These are phyloP conservation scores for Chaetomium olivaceum DNA, from an alignment of 2,329 filamentous ascomycete species.

Conservation along the genomic window DNA sequence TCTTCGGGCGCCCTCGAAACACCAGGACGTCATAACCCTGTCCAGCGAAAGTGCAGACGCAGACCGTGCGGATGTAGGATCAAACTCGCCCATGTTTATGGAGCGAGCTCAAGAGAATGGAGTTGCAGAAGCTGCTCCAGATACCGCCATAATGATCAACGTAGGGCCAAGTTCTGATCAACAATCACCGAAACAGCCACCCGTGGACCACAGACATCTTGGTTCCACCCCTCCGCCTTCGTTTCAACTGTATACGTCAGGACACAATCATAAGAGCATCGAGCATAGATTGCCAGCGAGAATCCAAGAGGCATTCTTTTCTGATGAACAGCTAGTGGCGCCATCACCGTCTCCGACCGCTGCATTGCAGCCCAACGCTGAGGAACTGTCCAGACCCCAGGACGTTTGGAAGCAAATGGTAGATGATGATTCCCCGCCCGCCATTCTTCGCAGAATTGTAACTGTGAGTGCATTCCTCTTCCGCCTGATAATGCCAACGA, in stretches of 20 bases:
- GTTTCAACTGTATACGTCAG: background rate
- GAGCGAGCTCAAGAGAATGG: background rate
- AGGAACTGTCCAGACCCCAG: background rate
- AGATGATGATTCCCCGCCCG: conserved; percentile 19
- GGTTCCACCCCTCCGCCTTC: background rate
- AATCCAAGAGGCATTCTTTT: background rate
- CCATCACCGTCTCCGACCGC: background rate
- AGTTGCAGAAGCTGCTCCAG: background rate
- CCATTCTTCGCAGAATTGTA: conserved; percentile 22
- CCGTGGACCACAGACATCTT: background rate
- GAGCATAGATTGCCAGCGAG: background rate
- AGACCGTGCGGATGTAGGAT: background rate
- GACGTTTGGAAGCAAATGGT: conserved; percentile 22
- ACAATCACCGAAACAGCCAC: background rate
- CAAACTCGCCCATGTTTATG: conserved; percentile 16
- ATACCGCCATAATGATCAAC: background rate
- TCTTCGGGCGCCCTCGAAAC: background rate
- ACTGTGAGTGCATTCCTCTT: conserved; percentile 15
- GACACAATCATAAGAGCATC: background rate
- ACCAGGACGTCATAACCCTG: background rate
- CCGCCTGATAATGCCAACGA: no score
- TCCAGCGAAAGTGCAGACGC: background rate
- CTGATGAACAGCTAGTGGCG: background rate
- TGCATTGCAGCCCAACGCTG: background rate
- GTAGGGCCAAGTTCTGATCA: background rate